A percentile compares a stretch with the other conserved stretches of the same genome.
Evolutionary conservation across 164 flowering plant genomes (phyloP).

Genomic region (Sedum album): DNA sequence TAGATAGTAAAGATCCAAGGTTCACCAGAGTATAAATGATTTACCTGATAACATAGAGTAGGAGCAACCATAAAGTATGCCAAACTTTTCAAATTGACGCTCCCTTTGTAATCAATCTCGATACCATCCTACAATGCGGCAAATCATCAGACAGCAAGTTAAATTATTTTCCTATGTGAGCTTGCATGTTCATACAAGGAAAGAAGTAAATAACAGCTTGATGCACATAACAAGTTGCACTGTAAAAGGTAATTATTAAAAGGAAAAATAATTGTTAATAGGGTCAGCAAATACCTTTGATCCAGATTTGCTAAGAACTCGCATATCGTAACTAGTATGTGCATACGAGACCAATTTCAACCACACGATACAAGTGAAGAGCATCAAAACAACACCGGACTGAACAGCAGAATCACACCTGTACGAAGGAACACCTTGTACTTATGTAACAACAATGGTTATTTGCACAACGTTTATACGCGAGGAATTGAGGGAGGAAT

Average conservation of each 20-base stretch:
- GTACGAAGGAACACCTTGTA: background rate
- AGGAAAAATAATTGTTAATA: too few relatives aligned
- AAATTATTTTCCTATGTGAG: too few relatives aligned
- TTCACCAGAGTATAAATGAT: background rate
- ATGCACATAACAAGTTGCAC: too few relatives aligned
- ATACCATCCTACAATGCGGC: background rate
- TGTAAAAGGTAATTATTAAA: too few relatives aligned
- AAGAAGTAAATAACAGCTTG: too few relatives aligned
- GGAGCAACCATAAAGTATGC: slow-evolving; percentile 95
- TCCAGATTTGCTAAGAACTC: slow-evolving; percentile 33
- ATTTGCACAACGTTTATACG: too few relatives aligned
- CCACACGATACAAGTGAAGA: slow-evolving; percentile 79
- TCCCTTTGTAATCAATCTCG: slow-evolving; percentile 26
- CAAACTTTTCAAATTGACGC: slow-evolving; percentile 58
- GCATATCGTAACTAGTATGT: too few relatives aligned
- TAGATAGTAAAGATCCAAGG: background rate
- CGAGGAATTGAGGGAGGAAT: too few relatives aligned
- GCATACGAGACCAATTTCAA: slow-evolving; percentile 90
- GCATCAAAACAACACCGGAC: slow-evolving; percentile 79
- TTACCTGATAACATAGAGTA: slow-evolving; percentile 94
- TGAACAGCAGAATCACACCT: too few relatives aligned
- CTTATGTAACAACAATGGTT: too few relatives aligned
- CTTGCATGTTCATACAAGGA: too few relatives aligned
- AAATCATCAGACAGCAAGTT: too few relatives aligned
- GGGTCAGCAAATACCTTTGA: slow-evolving; percentile 70